Percentiles rank a stretch among this genome's conserved stretches.
Conservation (phyloP, 2,329 filamentous ascomycete species). For the Plectosphaerella cucumerina region DNA sequence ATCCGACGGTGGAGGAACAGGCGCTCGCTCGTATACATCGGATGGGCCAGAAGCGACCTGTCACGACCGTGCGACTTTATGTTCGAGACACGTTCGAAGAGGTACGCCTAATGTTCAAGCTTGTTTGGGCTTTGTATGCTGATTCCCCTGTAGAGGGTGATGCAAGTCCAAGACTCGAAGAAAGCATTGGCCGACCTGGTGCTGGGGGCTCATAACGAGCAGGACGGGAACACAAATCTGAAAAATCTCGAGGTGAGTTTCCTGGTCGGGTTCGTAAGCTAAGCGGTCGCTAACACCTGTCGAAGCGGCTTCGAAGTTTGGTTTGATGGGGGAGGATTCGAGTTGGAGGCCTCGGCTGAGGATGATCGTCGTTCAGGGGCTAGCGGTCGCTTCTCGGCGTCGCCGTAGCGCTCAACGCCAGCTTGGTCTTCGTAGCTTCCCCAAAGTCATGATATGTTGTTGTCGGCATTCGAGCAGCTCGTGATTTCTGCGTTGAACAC, state of each 20-base stretch:
- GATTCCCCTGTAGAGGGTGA: not conserved
- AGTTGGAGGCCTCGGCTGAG: too few relatives aligned
- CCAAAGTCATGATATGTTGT: not conserved
- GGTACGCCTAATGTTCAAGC: slow-evolving; percentile 8
- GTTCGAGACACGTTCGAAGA: slow-evolving; percentile 22
- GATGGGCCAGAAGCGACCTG: slow-evolving; percentile 19
- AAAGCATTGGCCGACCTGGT: not conserved
- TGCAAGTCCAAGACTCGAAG: not conserved
- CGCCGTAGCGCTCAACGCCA: not conserved
- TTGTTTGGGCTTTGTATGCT: not conserved
- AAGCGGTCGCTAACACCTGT: not conserved
- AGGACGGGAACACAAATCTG: not conserved
- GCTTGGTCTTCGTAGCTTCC: not conserved
- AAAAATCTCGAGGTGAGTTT: not conserved
- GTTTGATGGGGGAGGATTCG: not conserved
- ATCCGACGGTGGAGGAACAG: slow-evolving; percentile 24
- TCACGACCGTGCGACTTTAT: slow-evolving; percentile 21
- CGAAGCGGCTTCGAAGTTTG: not conserved
- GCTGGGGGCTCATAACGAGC: not conserved
- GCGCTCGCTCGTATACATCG: slow-evolving; percentile 22
- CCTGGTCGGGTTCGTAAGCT: not conserved
- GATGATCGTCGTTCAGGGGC: too few relatives aligned
- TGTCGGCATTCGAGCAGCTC: too few relatives aligned
- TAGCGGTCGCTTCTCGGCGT: not conserved
- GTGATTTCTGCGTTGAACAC: not conserved